Evolutionary conservation across 805 yeast genomes (phyloP).

Genomic region (Wickerhamomyces sydowiorum): DNA sequence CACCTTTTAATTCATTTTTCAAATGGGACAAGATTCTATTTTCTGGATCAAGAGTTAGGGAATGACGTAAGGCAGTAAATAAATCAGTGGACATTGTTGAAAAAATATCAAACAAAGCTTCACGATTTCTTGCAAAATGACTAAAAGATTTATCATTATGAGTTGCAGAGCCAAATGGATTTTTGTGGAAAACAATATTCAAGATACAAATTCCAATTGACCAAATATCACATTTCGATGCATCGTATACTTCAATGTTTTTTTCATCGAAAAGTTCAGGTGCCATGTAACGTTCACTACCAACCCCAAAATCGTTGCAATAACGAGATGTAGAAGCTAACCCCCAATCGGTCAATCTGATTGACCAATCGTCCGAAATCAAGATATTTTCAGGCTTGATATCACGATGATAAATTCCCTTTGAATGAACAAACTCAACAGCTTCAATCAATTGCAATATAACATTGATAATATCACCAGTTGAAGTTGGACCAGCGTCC

Average conservation of each 20-base stretch:
- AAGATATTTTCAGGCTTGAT: conserved; percentile 77
- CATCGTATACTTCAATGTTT: conserved; percentile 56
- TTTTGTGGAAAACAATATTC: conserved; percentile 81
- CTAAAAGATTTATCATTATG: conserved; percentile 76
- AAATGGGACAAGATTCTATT: conserved; percentile 66
- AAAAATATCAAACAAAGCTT: conserved; percentile 86
- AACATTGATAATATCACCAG: conserved; percentile 44
- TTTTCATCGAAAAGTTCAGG: conserved; percentile 76
- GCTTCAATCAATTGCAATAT: conserved; percentile 65
- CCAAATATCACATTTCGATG: conserved; percentile 85
- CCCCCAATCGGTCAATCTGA: conserved; percentile 75
- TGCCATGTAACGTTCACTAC: conserved; percentile 91
- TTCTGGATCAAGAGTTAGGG: conserved; percentile 79
- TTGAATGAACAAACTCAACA: conserved; percentile 63
- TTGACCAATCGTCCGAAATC: conserved; percentile 43
- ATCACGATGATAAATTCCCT: conserved; percentile 75
- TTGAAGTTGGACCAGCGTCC: conserved; percentile 49
- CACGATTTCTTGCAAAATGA: conserved; percentile 83
- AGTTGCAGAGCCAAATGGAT: conserved; percentile 80
- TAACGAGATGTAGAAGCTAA: conserved; percentile 46
- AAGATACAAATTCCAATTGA: conserved; percentile 78
- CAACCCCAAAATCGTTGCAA: conserved; percentile 77
- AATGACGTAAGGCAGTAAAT: conserved; percentile 73
- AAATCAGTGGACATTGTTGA: conserved; percentile 84
- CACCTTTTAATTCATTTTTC: conserved; percentile 50